These are phyloP conservation scores for Penicillium sp. DNA, from an alignment of 2,329 filamentous ascomycete genomes.

Conservation along the genomic window DNA sequence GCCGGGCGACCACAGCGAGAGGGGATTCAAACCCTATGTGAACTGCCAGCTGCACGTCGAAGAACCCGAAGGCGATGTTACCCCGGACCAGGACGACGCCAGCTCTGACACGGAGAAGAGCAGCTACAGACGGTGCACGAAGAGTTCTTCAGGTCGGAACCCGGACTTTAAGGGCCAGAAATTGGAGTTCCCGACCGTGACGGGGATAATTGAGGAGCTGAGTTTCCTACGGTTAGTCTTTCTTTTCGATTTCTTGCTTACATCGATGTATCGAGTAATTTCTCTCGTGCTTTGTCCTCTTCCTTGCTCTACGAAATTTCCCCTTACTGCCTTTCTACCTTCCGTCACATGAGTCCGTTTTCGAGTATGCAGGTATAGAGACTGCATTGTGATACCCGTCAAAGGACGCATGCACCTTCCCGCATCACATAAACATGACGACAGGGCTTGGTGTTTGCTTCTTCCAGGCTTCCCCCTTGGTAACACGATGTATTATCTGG, in stretches of 20 bases:
- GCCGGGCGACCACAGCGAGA: slow-evolving; percentile 52
- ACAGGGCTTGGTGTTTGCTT: neutral
- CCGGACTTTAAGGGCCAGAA: slow-evolving; percentile 63
- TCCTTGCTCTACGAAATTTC: neutral
- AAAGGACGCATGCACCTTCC: neutral
- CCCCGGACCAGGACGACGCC: slow-evolving; percentile 48
- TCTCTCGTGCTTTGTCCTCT: neutral
- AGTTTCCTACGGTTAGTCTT: slow-evolving; percentile 69
- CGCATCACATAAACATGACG: neutral
- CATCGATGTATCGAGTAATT: neutral
- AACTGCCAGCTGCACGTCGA: slow-evolving; percentile 82
- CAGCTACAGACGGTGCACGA: slow-evolving; percentile 61
- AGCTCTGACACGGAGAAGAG: slow-evolving; percentile 43
- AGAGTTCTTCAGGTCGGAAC: slow-evolving; percentile 57
- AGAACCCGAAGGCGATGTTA: slow-evolving; percentile 53
- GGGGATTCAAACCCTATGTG: slow-evolving; percentile 70
- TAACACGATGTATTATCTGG: neutral
- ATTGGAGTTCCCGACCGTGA: slow-evolving; percentile 58
- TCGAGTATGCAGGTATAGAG: neutral
- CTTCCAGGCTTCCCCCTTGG: neutral
- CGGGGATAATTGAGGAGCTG: slow-evolving; percentile 65
- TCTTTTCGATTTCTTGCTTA: neutral
- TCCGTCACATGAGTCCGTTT: neutral
- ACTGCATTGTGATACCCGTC: slow-evolving; percentile 9
- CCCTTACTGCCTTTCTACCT: slow-evolving; percentile 1